Evolutionary conservation across 75 land plant species (phyloP).

Genomic region (Cupressus sempervirens): DNA sequence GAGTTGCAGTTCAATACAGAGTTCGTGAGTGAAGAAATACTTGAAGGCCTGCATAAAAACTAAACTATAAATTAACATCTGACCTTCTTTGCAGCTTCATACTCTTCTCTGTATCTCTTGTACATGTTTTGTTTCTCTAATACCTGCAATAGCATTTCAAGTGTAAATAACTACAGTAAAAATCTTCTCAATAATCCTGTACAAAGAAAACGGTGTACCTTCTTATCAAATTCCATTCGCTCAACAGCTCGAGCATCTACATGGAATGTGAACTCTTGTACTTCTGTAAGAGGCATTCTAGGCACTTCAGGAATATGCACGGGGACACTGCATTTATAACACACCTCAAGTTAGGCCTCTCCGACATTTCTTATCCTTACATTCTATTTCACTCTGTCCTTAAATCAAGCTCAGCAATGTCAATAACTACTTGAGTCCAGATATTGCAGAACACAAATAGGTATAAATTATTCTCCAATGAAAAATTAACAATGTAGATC

Average conservation of each 20-base stretch:
- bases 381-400: not conserved
- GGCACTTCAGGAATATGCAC: slow-evolving; percentile 72
- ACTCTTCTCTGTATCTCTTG: slow-evolving; percentile 80
- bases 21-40: slow-evolving; percentile 1
- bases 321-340: slow-evolving; percentile 60
- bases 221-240: slow-evolving; percentile 80
- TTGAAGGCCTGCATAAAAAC: not conserved
- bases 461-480: not conserved
- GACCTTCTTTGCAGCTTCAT: slow-evolving; percentile 75
- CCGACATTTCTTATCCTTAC: not conserved
- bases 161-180: not conserved
- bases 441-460: not conserved
- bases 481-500: not conserved
- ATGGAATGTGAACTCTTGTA: slow-evolving; percentile 69
- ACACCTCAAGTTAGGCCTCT: not conserved
- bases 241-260: slow-evolving; percentile 72
- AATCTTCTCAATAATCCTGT: not conserved
- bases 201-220: slow-evolving; percentile 38
- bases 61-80: not conserved
- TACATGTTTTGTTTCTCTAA: slow-evolving; percentile 77
- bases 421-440: not conserved
- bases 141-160: slow-evolving; percentile 28
- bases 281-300: slow-evolving; percentile 83
- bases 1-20: not conserved
- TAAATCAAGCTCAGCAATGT: not conserved